These are phyloP conservation scores for Penicillium lagena DNA, from an alignment of 495 filamentous ascomycete genomes.

Conservation along the genomic window DNA sequence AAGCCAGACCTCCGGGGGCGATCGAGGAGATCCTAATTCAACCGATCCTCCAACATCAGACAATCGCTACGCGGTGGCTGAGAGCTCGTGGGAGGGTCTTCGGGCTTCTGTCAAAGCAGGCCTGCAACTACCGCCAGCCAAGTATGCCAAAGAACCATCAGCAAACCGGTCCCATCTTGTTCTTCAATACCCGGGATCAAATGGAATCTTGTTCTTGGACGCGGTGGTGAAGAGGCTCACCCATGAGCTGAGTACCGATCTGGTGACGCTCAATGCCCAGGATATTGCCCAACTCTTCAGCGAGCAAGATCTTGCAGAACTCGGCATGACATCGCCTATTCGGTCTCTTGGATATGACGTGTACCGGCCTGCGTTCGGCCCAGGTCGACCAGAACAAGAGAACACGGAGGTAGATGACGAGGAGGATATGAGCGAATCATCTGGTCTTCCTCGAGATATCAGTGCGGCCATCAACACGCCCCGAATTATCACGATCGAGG, in stretches of 20 bases:
- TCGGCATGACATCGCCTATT: constrained; percentile 28
- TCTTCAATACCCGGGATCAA: constrained; percentile 58
- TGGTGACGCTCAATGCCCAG: constrained; percentile 70
- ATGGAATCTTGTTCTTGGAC: constrained; percentile 51
- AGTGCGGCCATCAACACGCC: constrained; percentile 16
- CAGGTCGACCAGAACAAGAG: constrained; percentile 29
- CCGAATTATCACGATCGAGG: constrained; percentile 35
- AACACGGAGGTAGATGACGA: constrained; percentile 34
- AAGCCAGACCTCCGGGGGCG: constrained; percentile 13
- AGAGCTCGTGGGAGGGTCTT: constrained; percentile 34
- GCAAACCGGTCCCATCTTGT: constrained; percentile 57
- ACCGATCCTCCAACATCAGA: constrained; percentile 7
- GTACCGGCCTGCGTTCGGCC: constrained; percentile 25
- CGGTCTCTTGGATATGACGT: constrained; percentile 65
- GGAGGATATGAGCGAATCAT: constrained; percentile 30
- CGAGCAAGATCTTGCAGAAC: constrained; percentile 54
- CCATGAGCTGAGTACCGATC: constrained; percentile 56
- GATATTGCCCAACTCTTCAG: constrained; percentile 75
- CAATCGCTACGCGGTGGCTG: constrained; percentile 30
- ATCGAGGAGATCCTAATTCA: constrained; percentile 14
- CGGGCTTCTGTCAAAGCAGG: constrained; percentile 35
- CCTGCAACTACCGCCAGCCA: constrained; percentile 29
- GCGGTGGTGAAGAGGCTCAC: constrained; percentile 54
- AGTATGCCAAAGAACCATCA: constrained; percentile 42
- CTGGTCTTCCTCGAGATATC: constrained; percentile 11